Evolutionary conservation across 257 asterid species (phyloP).

Genomic region (Eustoma russellianum): DNA sequence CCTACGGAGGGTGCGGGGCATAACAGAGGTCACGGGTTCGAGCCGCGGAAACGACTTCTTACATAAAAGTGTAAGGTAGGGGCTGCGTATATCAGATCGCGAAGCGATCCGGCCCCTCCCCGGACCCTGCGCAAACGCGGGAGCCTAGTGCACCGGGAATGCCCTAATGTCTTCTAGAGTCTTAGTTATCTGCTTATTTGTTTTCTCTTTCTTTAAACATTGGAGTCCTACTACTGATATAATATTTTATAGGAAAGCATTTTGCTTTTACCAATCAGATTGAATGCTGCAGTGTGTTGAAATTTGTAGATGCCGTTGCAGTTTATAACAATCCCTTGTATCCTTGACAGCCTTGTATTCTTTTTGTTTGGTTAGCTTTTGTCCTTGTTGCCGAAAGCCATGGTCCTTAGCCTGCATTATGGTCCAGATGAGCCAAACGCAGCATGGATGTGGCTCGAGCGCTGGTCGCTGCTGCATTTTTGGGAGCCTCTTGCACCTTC

Average conservation of each 20-base stretch:
- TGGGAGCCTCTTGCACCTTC: conserved; percentile 25
- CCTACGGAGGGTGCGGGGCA: too few species aligned
- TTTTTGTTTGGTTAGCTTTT: conserved; percentile 33
- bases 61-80: too few species aligned
- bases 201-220: background rate
- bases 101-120: too few species aligned
- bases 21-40: too few species aligned
- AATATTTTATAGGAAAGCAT: too few species aligned
- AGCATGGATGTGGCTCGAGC: conserved; percentile 46
- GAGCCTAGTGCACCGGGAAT: too few species aligned
- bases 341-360: background rate
- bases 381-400: conserved; percentile 23
- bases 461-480: conserved; percentile 45
- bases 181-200: background rate
- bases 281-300: background rate
- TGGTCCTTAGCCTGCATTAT: conserved; percentile 40
- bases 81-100: too few species aligned
- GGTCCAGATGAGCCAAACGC: conserved; percentile 42
- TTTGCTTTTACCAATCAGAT: too few species aligned
- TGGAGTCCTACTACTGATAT: too few species aligned
- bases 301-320: background rate
- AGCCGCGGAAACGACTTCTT: too few species aligned
- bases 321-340: background rate
- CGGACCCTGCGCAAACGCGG: too few species aligned
- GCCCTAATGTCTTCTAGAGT: background rate